Evolutionary conservation across 768 basidiomycete genomes (phyloP).

Genomic region (Tulasnella sp.): DNA sequence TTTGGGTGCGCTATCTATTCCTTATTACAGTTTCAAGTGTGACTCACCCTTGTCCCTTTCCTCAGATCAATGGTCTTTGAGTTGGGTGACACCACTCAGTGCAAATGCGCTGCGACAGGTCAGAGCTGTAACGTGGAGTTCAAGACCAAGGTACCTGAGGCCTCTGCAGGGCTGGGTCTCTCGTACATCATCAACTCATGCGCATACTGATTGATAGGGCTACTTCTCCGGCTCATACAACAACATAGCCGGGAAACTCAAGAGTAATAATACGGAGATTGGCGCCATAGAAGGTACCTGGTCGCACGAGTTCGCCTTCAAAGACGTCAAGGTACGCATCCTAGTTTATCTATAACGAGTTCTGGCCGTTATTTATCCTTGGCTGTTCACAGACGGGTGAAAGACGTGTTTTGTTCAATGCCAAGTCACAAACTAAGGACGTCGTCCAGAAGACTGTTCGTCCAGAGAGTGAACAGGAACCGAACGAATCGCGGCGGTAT

Average conservation of each 20-base stretch:
- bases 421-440: conserved; percentile 55
- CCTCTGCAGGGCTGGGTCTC: neutral
- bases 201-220: no score
- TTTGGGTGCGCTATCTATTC: conserved; percentile 3
- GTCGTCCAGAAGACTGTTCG: conserved; percentile 75
- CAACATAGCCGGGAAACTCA: conserved; percentile 70
- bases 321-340: conserved; percentile 47
- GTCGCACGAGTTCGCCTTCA: conserved; percentile 84
- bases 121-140: conserved; percentile 81
- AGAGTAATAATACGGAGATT: conserved; percentile 46
- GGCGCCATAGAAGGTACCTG: conserved; percentile 88
- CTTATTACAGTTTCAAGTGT: conserved; percentile 35
- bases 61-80: conserved; percentile 80
- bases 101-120: conserved; percentile 70
- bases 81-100: conserved; percentile 79
- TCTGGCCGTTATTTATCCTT: neutral
- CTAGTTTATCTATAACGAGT: neutral
- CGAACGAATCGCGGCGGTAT: conserved; percentile 78
- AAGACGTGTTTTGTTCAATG: conserved; percentile 79
- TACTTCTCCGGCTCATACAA: conserved; percentile 96
- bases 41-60: neutral
- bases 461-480: conserved; percentile 78
- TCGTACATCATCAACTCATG: no score
- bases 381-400: conserved; percentile 42
- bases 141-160: conserved; percentile 79